phyloP scores from a whole-genome alignment of 495 filamentous ascomycete species.

The Darksidea phi region DNA sequence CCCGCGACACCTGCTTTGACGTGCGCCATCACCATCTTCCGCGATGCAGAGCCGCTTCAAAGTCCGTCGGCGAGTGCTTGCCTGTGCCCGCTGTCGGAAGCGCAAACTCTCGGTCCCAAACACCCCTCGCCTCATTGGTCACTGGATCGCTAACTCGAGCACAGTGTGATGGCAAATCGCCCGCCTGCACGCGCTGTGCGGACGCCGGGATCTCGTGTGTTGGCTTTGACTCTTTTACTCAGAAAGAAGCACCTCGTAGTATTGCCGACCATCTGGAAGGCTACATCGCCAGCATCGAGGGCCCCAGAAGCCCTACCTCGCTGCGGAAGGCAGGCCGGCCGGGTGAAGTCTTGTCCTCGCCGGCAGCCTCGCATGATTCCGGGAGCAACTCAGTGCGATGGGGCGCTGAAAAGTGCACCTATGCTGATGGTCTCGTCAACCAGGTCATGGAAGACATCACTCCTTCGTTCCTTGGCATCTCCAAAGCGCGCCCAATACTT shows the following conservation, averaged over 20 bases:
- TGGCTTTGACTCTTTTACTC: slow-evolving; percentile 25
- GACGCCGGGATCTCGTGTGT: slow-evolving; percentile 23
- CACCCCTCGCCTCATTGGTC: neutral
- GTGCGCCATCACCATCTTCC: neutral
- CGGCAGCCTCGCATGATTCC: slow-evolving; percentile 20
- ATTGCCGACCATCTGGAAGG: slow-evolving; percentile 23
- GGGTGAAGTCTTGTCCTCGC: slow-evolving; percentile 10
- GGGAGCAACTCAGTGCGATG: neutral
- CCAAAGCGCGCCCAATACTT: slow-evolving; percentile 16
- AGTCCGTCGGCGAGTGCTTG: slow-evolving; percentile 27
- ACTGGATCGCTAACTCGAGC: slow-evolving; percentile 5
- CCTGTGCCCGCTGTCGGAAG: slow-evolving; percentile 26
- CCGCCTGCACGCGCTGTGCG: slow-evolving; percentile 20
- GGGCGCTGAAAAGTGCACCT: slow-evolving; percentile 18
- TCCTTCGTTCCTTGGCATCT: slow-evolving; percentile 26
- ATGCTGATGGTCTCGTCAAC: slow-evolving; percentile 21
- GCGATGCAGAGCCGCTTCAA: slow-evolving; percentile 25
- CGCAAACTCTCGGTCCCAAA: slow-evolving; percentile 24
- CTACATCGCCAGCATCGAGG: slow-evolving; percentile 23
- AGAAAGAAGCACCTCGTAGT: slow-evolving; percentile 24
- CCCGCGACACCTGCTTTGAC: slow-evolving; percentile 1
- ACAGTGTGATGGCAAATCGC: slow-evolving; percentile 29
- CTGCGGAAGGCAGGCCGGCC: slow-evolving; percentile 2
- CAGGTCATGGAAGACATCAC: slow-evolving; percentile 27
- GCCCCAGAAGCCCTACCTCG: slow-evolving; percentile 7